These are phyloP conservation scores for Nicotiana obtusifolia DNA, from an alignment of 257 asterid genomes.

Conservation along the genomic window DNA sequence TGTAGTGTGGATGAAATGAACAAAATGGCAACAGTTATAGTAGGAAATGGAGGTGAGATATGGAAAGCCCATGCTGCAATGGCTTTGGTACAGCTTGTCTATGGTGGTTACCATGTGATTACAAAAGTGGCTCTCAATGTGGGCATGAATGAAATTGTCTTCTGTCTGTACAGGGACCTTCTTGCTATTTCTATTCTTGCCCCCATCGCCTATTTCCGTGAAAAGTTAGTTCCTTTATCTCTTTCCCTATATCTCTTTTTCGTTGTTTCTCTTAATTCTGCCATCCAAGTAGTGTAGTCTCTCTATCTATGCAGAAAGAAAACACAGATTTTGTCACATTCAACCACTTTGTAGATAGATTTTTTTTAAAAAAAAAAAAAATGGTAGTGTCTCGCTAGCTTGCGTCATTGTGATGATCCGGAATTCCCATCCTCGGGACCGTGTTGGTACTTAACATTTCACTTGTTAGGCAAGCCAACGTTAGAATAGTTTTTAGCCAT, in stretches of 20 bases:
- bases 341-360: no score
- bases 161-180: conserved; percentile 76
- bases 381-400: no score
- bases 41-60: conserved; percentile 43
- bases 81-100: conserved; percentile 75
- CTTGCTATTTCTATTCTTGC: conserved; percentile 81
- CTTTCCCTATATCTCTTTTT: conserved; percentile 7
- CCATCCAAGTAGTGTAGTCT: not conserved
- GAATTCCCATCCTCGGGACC: no score
- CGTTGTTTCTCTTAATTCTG: not conserved
- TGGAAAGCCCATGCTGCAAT: conserved; percentile 75
- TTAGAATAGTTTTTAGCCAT: no score
- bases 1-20: conserved; percentile 17
- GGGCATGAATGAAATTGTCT: conserved; percentile 86
- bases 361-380: no score
- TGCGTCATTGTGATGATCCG: no score
- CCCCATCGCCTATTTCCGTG: conserved; percentile 84
- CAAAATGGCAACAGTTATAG: conserved; percentile 29
- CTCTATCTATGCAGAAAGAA: not conserved
- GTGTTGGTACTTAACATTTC: no score
- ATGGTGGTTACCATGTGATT: conserved; percentile 79
- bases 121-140: conserved; percentile 91
- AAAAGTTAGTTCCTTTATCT: conserved; percentile 45
- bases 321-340: no score
- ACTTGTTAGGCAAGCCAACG: no score